Evolutionary conservation across 169 alveolate genomes (phyloP).

Genomic region (Toxoplasma gondii): DNA sequence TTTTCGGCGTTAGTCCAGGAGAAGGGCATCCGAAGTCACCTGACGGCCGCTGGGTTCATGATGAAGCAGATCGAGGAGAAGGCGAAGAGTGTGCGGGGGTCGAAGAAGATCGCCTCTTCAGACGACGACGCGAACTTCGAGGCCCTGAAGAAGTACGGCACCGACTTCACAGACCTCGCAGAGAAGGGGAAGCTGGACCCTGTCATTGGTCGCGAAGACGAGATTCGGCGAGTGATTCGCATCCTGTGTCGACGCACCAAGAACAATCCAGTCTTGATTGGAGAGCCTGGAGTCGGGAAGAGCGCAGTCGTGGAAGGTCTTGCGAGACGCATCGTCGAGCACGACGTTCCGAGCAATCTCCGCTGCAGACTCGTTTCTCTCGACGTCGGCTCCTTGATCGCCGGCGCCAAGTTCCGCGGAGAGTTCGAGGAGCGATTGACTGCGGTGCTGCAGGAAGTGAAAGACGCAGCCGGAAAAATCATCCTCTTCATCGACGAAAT

Average conservation of each 20-base stretch:
- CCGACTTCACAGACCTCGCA: constrained; percentile 86
- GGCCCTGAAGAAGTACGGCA: constrained; percentile 79
- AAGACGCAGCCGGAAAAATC: constrained; percentile 88
- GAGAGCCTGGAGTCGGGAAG: constrained; percentile 90
- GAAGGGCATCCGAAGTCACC: constrained; percentile 14
- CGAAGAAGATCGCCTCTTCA: constrained; percentile 17
- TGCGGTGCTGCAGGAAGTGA: constrained; percentile 86
- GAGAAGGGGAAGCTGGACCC: constrained; percentile 88
- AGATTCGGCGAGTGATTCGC: constrained; percentile 85
- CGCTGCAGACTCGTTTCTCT: constrained; percentile 82
- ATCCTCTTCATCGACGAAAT: constrained; percentile 90
- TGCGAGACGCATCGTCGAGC: constrained; percentile 87
- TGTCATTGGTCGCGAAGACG: constrained; percentile 88
- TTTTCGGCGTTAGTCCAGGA: constrained; percentile 51
- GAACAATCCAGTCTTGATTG: constrained; percentile 87
- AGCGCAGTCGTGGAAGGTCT: constrained; percentile 92
- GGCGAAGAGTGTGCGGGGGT: constrained; percentile 45
- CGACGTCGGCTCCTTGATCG: constrained; percentile 84
- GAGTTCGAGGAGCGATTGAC: constrained; percentile 91
- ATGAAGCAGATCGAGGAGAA: constrained; percentile 59
- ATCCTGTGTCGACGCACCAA: constrained; percentile 85
- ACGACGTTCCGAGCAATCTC: constrained; percentile 89
- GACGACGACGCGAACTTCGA: constrained; percentile 60
- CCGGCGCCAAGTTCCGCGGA: constrained; percentile 88
- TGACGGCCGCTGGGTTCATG: constrained; percentile 43